phyloP scores from a whole-genome alignment of 768 basidiomycete species.

The Kwoniella sp. region DNA sequence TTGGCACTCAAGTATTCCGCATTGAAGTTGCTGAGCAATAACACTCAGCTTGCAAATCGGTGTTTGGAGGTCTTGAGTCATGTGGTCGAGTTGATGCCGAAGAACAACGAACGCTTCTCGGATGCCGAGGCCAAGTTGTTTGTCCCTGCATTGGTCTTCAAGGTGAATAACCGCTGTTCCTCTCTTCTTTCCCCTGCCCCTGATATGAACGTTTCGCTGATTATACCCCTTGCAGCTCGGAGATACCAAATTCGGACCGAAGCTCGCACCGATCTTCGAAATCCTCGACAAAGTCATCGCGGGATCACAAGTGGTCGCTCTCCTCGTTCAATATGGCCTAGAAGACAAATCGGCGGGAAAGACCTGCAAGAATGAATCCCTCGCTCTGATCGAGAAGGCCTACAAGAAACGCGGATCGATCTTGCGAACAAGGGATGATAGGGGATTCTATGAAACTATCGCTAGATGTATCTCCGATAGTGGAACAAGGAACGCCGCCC shows the following conservation, averaged over 20 bases:
- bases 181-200: not conserved
- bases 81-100: constrained; percentile 69
- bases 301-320: constrained; percentile 85
- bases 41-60: constrained; percentile 82
- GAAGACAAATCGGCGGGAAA: constrained; percentile 58
- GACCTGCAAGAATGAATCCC: constrained; percentile 49
- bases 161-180: constrained; percentile 61
- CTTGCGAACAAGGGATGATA: constrained; percentile 39
- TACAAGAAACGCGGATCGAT: constrained; percentile 49
- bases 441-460: constrained; percentile 42
- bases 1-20: constrained; percentile 90
- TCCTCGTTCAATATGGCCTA: constrained; percentile 83
- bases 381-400: constrained; percentile 51
- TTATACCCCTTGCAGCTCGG: constrained; percentile 69
- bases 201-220: constrained; percentile 9
- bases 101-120: constrained; percentile 71
- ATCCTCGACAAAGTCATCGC: constrained; percentile 85
- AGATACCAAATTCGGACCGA: constrained; percentile 72
- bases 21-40: constrained; percentile 83
- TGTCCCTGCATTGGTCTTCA: constrained; percentile 83
- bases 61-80: constrained; percentile 85
- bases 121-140: constrained; percentile 87
- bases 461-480: constrained; percentile 67
- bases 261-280: constrained; percentile 69
- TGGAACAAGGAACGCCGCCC: constrained; percentile 80